Evolutionary conservation across 2,329 filamentous ascomycete species (phyloP).

Genomic region (Cladophialophora immunda): DNA sequence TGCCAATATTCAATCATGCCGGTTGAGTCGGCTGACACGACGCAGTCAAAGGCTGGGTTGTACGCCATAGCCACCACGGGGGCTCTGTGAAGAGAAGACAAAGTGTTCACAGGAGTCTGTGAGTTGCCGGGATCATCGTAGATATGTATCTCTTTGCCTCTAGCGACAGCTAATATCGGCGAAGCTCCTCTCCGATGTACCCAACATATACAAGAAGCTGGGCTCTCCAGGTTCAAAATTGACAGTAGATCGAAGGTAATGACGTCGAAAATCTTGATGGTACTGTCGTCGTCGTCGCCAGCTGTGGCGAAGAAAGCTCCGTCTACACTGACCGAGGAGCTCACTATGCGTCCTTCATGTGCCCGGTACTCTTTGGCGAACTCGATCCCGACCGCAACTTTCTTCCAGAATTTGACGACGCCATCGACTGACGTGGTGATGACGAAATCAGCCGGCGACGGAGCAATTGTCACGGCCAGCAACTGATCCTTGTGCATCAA

Average conservation of each 20-base stretch:
- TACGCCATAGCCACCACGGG: slow-evolving; percentile 87
- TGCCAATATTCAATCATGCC: slow-evolving; percentile 99
- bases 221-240: slow-evolving; percentile 79
- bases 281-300: slow-evolving; percentile 63
- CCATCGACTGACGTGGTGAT: slow-evolving; percentile 94
- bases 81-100: slow-evolving; percentile 81
- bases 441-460: slow-evolving; percentile 83
- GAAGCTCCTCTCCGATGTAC: slow-evolving; percentile 89
- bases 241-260: slow-evolving; percentile 86
- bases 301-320: slow-evolving; percentile 93
- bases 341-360: slow-evolving; percentile 83
- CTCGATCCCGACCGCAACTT: slow-evolving; percentile 86
- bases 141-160: slow-evolving; percentile 78
- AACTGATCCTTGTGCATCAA: slow-evolving; percentile 98
- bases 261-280: slow-evolving; percentile 66
- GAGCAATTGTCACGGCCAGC: slow-evolving; percentile 85
- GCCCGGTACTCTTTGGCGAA: slow-evolving; percentile 98
- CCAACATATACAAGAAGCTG: slow-evolving; percentile 86
- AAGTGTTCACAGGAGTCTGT: slow-evolving; percentile 75
- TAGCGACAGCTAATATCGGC: slow-evolving; percentile 83
- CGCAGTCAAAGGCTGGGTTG: slow-evolving; percentile 88
- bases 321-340: slow-evolving; percentile 85
- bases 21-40: slow-evolving; percentile 84
- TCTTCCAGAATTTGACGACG: slow-evolving; percentile 99
- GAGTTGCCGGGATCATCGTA: slow-evolving; percentile 91